Conservation (phyloP, 306 rosid species). For the Cucurbita moschata region DNA sequence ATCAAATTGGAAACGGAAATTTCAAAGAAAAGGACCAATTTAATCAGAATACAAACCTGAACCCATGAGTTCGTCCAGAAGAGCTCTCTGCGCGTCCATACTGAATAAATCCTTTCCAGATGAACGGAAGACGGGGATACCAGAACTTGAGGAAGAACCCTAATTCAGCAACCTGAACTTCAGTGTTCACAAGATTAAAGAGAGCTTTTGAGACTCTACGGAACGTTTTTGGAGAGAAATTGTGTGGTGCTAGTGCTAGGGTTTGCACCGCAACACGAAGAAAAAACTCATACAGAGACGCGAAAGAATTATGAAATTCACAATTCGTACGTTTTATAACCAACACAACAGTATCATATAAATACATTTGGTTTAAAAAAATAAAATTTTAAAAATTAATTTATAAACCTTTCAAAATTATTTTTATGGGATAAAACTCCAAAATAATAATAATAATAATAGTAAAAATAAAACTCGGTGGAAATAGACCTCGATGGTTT, state of each 20-base stretch:
- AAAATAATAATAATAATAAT: too few relatives aligned
- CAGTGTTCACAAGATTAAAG: not conserved
- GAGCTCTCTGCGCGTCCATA: constrained; percentile 99
- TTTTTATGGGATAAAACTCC: too few relatives aligned
- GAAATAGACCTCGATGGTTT: too few relatives aligned
- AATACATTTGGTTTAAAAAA: too few relatives aligned
- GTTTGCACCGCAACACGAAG: not conserved
- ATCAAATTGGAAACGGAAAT: not conserved
- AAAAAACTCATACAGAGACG: not conserved
- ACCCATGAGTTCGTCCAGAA: constrained; percentile 97
- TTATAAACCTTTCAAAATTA: too few relatives aligned
- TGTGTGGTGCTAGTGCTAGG: not conserved
- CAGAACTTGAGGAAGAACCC: not conserved
- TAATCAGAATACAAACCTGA: constrained; percentile 31
- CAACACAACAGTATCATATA: too few relatives aligned
- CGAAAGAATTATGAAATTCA: too few relatives aligned
- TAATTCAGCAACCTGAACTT: not conserved
- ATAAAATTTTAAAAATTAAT: too few relatives aligned
- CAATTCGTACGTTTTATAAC: too few relatives aligned
- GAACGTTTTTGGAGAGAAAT: not conserved
- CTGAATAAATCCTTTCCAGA: not conserved
- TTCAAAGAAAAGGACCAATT: not conserved
- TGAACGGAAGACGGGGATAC: not conserved
- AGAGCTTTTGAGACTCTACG: not conserved
- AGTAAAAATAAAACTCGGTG: too few relatives aligned